A percentile compares a stretch with the other conserved stretches of the same genome.
These are phyloP conservation scores for Isabelozyma heimii DNA, from an alignment of 805 yeast genomes.

Conservation along the genomic window DNA sequence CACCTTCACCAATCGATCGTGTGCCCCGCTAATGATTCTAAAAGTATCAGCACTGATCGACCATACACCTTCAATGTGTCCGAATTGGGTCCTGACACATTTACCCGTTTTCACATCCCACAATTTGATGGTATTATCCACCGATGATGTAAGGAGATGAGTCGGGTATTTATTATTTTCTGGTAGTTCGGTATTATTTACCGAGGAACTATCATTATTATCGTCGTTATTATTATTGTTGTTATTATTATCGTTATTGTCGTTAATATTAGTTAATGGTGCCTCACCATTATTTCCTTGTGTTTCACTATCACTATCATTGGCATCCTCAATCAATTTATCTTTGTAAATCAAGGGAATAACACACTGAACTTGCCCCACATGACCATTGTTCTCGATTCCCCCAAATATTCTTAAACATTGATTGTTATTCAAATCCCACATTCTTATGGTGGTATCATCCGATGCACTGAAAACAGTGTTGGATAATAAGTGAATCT, in stretches of 20 bases:
- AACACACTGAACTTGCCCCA: conserved; percentile 91
- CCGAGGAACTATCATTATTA: conserved; percentile 10
- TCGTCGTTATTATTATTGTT: conserved; percentile 10
- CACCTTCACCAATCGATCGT: conserved; percentile 82
- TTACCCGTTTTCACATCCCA: conserved; percentile 89
- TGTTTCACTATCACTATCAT: conserved; percentile 37
- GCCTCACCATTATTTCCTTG: conserved; percentile 5
- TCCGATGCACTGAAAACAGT: conserved; percentile 87
- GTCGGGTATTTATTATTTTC: conserved; percentile 57
- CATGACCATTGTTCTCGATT: conserved; percentile 72
- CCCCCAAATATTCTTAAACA: conserved; percentile 82
- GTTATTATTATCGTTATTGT: conserved; percentile 4
- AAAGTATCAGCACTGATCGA: conserved; percentile 94
- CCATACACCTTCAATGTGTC: conserved; percentile 99
- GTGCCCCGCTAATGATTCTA: conserved; percentile 91
- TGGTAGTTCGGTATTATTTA: conserved; percentile 11
- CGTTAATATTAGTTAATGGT: conserved; percentile 1
- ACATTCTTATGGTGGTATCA: conserved; percentile 89
- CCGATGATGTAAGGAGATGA: conserved; percentile 79
- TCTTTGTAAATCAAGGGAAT: conserved; percentile 79
- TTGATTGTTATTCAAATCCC: conserved; percentile 82
- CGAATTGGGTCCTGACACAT: conserved; percentile 92
- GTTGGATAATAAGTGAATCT: conserved; percentile 74
- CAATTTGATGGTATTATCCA: conserved; percentile 88
- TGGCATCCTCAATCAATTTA: conserved; percentile 44